Conservation (phyloP, 2,329 filamentous ascomycete genomes). For the Fusarium piperis region DNA sequence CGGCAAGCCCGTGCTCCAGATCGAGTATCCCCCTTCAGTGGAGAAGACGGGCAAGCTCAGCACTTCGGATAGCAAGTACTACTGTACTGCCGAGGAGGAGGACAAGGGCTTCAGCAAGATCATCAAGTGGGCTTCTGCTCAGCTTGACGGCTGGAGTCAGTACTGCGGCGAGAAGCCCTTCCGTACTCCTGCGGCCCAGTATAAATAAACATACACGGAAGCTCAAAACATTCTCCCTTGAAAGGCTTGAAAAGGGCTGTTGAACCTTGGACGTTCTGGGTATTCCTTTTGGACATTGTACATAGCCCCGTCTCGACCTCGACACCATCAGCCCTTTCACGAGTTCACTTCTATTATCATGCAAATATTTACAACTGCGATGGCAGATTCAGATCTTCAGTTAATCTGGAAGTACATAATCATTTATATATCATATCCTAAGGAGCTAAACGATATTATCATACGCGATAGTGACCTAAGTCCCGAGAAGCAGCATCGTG, state of each 20-base stretch:
- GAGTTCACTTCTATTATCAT: neutral
- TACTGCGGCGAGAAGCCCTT: slow-evolving; percentile 43
- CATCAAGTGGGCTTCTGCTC: slow-evolving; percentile 46
- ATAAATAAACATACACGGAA: slow-evolving; percentile 8
- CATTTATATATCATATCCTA: neutral
- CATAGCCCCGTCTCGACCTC: neutral
- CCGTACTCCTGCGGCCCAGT: slow-evolving; percentile 36
- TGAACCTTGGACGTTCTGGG: neutral
- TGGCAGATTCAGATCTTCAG: neutral
- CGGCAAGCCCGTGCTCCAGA: slow-evolving; percentile 48
- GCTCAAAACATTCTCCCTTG: neutral
- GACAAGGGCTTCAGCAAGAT: slow-evolving; percentile 46
- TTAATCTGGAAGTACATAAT: neutral
- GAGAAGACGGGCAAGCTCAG: slow-evolving; percentile 37
- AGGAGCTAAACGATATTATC: neutral
- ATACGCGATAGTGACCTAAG: neutral
- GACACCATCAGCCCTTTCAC: neutral
- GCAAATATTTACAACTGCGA: neutral
- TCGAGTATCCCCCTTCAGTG: slow-evolving; percentile 47
- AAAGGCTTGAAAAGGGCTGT: neutral
- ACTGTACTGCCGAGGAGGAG: slow-evolving; percentile 37
- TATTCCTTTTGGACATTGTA: neutral
- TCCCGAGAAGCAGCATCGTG: neutral
- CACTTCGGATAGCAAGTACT: slow-evolving; percentile 38
- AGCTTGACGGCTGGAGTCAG: slow-evolving; percentile 47